phyloP scores from a whole-genome alignment of 2,329 filamentous ascomycete genomes.

The Conoideocrella luteorostrata region DNA sequence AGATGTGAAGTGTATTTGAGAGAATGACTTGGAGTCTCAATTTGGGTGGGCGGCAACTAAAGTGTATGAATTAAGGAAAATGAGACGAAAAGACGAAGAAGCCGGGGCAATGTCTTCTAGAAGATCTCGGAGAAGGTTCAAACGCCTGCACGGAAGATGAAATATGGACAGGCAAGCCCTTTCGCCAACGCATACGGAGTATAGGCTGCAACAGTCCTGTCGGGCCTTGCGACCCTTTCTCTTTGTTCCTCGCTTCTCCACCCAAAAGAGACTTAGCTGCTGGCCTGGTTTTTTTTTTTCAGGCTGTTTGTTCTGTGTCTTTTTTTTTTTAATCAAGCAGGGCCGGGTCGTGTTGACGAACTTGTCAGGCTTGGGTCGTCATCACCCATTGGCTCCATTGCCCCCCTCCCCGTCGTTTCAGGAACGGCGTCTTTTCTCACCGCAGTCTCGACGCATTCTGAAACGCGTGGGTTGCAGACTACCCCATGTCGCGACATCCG shows the following conservation, averaged over 20 bases:
- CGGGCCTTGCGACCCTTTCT: background rate
- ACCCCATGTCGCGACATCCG: conserved; percentile 9
- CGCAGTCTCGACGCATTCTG: conserved; percentile 20
- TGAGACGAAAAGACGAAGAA: conserved; percentile 9
- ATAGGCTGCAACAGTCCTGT: background rate
- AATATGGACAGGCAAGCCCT: background rate
- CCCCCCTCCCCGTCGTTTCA: conserved; percentile 22
- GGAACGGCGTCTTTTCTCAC: conserved; percentile 22
- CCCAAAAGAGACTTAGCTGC: conserved; percentile 2
- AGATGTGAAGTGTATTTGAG: background rate
- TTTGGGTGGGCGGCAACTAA: background rate
- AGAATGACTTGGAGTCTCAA: background rate
- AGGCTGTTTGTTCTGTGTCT: background rate
- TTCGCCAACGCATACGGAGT: background rate
- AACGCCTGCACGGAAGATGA: background rate
- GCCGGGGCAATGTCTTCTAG: conserved; percentile 20
- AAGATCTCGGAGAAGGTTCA: conserved; percentile 22
- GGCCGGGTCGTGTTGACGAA: conserved; percentile 4
- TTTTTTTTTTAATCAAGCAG: background rate
- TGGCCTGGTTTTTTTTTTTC: background rate
- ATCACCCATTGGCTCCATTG: conserved; percentile 2
- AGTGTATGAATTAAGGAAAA: conserved; percentile 8
- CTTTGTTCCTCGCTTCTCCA: conserved; percentile 2
- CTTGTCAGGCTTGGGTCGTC: conserved; percentile 1
- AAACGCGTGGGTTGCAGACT: conserved; percentile 16